Evolutionary conservation across 768 basidiomycete species (phyloP).

Genomic region (Rhizopogon sp.): DNA sequence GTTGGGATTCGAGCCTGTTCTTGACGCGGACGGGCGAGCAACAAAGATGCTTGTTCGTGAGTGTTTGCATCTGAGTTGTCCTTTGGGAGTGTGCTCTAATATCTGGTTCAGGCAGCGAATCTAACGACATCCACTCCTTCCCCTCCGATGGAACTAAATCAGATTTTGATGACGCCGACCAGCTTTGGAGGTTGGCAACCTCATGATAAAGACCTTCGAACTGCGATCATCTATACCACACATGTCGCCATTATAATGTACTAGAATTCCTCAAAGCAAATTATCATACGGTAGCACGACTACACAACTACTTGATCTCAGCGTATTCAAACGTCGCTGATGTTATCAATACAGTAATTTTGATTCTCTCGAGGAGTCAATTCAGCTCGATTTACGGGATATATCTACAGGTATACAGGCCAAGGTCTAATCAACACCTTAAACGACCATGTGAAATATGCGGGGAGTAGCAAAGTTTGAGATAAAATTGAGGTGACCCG

Average conservation of each 20-base stretch:
- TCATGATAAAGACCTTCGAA: conserved; percentile 16
- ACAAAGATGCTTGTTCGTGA: conserved; percentile 66
- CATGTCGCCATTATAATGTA: background rate
- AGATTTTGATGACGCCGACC: conserved; percentile 22
- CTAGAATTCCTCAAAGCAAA: too few relatives aligned
- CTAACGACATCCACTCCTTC: conserved; percentile 35
- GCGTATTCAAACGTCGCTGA: conserved; percentile 36
- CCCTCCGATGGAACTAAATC: conserved; percentile 22
- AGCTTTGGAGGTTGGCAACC: conserved; percentile 32
- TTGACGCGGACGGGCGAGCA: conserved; percentile 45
- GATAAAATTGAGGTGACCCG: too few relatives aligned
- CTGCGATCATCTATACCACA: background rate
- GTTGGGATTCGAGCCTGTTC: conserved; percentile 65
- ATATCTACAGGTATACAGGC: too few relatives aligned
- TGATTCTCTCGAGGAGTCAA: too few relatives aligned
- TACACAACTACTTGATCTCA: too few relatives aligned
- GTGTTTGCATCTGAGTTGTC: conserved; percentile 21
- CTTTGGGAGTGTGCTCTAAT: background rate
- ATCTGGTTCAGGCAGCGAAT: conserved; percentile 36
- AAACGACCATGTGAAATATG: too few relatives aligned
- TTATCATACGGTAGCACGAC: too few relatives aligned
- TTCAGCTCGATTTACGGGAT: too few relatives aligned
- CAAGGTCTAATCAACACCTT: too few relatives aligned
- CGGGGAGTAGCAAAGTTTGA: too few relatives aligned
- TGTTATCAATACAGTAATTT: too few relatives aligned